Evolutionary conservation across 2,329 filamentous ascomycete species (phyloP).

Genomic region (Ustilaginoidea virens): DNA sequence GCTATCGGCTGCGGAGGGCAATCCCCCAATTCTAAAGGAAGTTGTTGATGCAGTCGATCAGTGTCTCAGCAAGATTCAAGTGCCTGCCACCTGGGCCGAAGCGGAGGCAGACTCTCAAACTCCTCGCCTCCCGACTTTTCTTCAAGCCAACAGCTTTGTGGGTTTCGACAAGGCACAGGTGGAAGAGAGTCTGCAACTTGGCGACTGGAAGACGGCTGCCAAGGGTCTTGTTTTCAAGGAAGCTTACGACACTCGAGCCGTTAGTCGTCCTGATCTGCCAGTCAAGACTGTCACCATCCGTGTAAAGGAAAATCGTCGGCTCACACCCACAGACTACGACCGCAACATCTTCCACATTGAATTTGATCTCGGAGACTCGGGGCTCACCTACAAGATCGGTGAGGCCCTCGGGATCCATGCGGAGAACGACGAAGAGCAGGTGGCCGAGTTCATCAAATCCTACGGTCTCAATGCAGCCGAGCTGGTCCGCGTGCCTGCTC

Average conservation of each 20-base stretch:
- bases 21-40: constrained; percentile 33
- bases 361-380: constrained; percentile 84
- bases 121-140: constrained; percentile 40
- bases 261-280: constrained; percentile 70
- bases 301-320: constrained; percentile 87
- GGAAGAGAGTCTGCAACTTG: constrained; percentile 50
- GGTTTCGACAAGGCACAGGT: constrained; percentile 61
- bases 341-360: constrained; percentile 99
- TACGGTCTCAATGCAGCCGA: constrained; percentile 75
- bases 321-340: constrained; percentile 80
- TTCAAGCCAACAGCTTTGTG: constrained; percentile 70
- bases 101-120: constrained; percentile 36
- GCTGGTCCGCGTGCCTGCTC: constrained; percentile 79
- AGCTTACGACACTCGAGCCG: constrained; percentile 60
- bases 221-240: constrained; percentile 91
- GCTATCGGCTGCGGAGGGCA: constrained; percentile 42
- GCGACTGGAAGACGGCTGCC: constrained; percentile 69
- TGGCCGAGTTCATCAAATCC: constrained; percentile 73
- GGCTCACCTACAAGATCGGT: constrained; percentile 90
- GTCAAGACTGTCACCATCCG: constrained; percentile 77
- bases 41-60: constrained; percentile 52
- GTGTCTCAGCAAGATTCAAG: constrained; percentile 55
- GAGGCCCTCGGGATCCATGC: constrained; percentile 94
- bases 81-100: constrained; percentile 69
- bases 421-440: constrained; percentile 70